Evolutionary conservation across 257 asterid species (phyloP), one percentile per base, ranked within the genome.

Genomic region (Ballota nigra): DNA sequence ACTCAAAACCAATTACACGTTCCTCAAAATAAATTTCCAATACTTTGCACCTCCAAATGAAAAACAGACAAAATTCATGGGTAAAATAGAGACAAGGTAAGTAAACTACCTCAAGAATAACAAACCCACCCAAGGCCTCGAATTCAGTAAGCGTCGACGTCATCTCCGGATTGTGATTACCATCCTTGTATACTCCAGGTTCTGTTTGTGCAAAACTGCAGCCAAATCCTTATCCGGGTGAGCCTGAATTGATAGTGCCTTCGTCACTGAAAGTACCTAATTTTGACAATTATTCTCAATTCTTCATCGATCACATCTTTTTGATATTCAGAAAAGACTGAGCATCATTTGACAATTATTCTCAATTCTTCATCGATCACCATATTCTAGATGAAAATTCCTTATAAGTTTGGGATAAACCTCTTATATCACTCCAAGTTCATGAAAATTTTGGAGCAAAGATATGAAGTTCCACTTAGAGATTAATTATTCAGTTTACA

Each of bases 121-220:
- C 78, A 77, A 95, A 95, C 0, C 98, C 97, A 28, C 98, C 92
- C 60, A 95, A 75, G 40, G 98, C 94, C 86, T 88, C 97, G 63
- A 91, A 95, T 10, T 86, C 81, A 0, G 97, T 92, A 24, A 95
- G 63, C 0, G 99, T 97, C 84, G 92, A 85, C 55, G 98, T 96
- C 96, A 92, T 95, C 87, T 95, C 99, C 3, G 98, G 99, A 82
- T 95, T 95, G 85, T 95, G 99, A 84, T 95, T 95, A 29, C 73
- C 96, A 65, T 95, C 99, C 81, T 90, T 95, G 43, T 95, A 95
- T 62, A 83, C 70, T 15, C 47, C 84, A 2, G 98, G 98, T 63
- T 82, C 70, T 79, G 77, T 80, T 86, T 82, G 71, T 95, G 99
- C 80, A 92, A 83, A 24, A 78, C 36, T 45, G 66, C 82, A 8